Percentiles rank a stretch among this genome's conserved stretches.
These are phyloP conservation scores for Penicillium silybi DNA, from an alignment of 495 filamentous ascomycete genomes.

Conservation along the genomic window DNA sequence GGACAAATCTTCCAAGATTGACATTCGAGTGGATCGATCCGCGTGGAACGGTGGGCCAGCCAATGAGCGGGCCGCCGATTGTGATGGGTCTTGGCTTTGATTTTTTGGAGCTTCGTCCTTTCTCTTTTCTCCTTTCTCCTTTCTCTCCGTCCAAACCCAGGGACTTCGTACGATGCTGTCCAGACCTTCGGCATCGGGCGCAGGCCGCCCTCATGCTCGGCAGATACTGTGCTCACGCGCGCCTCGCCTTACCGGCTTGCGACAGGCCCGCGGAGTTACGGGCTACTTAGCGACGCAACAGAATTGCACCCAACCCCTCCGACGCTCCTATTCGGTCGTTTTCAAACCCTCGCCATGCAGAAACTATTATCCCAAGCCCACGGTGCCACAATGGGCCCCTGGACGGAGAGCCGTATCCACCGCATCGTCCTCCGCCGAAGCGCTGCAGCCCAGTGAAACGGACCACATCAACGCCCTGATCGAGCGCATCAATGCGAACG, in stretches of 20 bases:
- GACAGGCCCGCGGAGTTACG: slow-evolving; percentile 28
- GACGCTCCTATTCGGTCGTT: not conserved
- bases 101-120: slow-evolving; percentile 25
- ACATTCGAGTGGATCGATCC: not conserved
- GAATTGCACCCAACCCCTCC: slow-evolving; percentile 12
- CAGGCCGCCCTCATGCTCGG: slow-evolving; percentile 25
- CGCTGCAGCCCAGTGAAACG: slow-evolving; percentile 9
- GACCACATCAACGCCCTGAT: slow-evolving; percentile 35
- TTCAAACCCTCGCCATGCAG: not conserved
- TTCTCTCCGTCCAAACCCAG: not conserved
- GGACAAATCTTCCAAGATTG: not conserved
- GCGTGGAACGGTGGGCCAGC: slow-evolving; percentile 5
- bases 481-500: slow-evolving; percentile 37
- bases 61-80: slow-evolving; percentile 32
- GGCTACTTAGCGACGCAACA: slow-evolving; percentile 16
- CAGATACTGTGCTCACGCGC: slow-evolving; percentile 22
- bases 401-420: slow-evolving; percentile 27
- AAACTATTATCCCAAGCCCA: not conserved
- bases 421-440: slow-evolving; percentile 12
- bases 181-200: slow-evolving; percentile 28
- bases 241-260: slow-evolving; percentile 20
- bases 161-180: slow-evolving; percentile 32
- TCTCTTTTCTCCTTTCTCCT: slow-evolving; percentile 15
- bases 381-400: slow-evolving; percentile 1
- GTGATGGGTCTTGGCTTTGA: slow-evolving; percentile 34